Conservation (phyloP, 495 filamentous ascomycete genomes). For the Xylaria acuta region DNA sequence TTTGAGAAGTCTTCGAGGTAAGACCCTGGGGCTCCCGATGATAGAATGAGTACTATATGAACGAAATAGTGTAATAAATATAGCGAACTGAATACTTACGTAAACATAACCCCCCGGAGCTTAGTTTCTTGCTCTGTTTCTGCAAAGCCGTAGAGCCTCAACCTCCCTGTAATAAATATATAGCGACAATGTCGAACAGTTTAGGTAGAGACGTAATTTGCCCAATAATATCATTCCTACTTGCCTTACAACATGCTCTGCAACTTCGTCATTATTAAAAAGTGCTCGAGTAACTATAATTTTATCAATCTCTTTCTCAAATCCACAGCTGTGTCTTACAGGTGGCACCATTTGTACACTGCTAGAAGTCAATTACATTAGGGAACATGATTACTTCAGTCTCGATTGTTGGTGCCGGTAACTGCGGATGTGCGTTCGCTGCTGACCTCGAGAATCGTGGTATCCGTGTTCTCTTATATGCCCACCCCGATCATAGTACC, state of each 20-base stretch:
- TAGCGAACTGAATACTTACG: background rate
- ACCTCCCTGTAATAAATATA: background rate
- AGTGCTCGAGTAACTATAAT: background rate
- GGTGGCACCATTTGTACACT: background rate
- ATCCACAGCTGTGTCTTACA: background rate
- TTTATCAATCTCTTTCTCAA: background rate
- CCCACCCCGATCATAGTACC: slow-evolving; percentile 20
- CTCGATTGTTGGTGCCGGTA: slow-evolving; percentile 14
- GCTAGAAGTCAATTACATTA: background rate
- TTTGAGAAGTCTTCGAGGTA: background rate
- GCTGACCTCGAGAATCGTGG: slow-evolving; percentile 22
- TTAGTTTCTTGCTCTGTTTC: background rate
- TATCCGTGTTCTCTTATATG: slow-evolving; percentile 19
- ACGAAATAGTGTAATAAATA: background rate
- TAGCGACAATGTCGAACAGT: background rate
- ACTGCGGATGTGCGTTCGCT: slow-evolving; percentile 23
- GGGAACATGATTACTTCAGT: slow-evolving; percentile 17
- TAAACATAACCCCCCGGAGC: background rate
- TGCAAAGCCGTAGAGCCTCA: background rate
- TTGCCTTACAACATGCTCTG: background rate
- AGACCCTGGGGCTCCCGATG: background rate
- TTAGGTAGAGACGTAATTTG: background rate
- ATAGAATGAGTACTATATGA: background rate
- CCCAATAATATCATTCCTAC: background rate
- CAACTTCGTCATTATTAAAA: background rate